Evolutionary conservation across 2,329 filamentous ascomycete species (phyloP).

Genomic region (Paracoccidioides lutzii): DNA sequence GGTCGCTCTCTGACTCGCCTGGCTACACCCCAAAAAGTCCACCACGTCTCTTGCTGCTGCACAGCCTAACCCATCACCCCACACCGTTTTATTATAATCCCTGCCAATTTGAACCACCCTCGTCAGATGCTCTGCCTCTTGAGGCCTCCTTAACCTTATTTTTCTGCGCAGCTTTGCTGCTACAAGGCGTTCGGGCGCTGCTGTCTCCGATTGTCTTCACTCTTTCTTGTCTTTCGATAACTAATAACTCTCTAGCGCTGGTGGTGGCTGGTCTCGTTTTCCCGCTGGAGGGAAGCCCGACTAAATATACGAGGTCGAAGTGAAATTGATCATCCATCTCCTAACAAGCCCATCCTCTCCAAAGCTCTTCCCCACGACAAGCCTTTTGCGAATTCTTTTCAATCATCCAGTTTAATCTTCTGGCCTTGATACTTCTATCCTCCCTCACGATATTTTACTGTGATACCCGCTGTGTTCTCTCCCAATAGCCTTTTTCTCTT

Average conservation of each 20-base stretch:
- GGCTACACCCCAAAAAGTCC: background rate
- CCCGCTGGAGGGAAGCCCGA: no score
- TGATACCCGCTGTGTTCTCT: background rate
- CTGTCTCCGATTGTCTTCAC: no score
- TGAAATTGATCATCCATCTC: background rate
- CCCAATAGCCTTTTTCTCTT: background rate
- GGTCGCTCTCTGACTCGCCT: constrained; percentile 15
- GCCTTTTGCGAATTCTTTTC: no score
- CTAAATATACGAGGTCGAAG: background rate
- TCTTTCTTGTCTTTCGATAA: no score
- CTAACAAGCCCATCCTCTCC: background rate
- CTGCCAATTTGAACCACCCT: background rate
- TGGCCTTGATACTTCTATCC: background rate
- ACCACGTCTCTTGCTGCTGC: background rate
- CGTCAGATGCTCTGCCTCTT: background rate
- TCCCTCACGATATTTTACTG: background rate
- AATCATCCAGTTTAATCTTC: no score
- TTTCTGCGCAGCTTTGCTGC: background rate
- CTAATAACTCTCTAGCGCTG: no score
- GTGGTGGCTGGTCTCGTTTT: no score
- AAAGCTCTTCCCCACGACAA: background rate
- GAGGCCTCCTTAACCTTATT: background rate
- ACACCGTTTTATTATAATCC: no score
- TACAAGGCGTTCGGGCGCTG: background rate
- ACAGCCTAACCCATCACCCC: background rate